Percentiles rank a stretch among this genome's conserved stretches.
These are phyloP conservation scores for Malassezia furfur DNA, from an alignment of 1,284 basidiomycete species.

Conservation along the genomic window DNA sequence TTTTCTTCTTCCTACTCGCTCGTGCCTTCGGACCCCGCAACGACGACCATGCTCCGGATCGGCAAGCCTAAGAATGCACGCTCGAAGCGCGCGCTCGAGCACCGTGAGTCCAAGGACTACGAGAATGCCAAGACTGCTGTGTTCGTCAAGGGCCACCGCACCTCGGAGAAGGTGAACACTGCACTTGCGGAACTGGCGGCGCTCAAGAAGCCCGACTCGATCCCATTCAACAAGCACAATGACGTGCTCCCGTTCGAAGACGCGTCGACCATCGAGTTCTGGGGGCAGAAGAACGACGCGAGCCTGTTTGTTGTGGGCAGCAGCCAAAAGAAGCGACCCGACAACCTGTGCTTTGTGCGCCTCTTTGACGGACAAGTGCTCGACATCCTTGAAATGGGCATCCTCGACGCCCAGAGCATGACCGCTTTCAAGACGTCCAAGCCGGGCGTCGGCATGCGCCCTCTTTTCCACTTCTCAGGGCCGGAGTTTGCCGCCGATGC, in stretches of 20 bases:
- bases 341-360: constrained; percentile 74
- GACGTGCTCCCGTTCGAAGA: constrained; percentile 83
- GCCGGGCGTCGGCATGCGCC: constrained; percentile 79
- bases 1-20: background rate
- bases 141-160: constrained; percentile 79
- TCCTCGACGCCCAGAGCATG: constrained; percentile 72
- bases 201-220: constrained; percentile 55
- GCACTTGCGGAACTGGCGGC: constrained; percentile 65
- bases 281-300: constrained; percentile 87
- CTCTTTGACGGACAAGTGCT: constrained; percentile 79
- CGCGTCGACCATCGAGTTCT: constrained; percentile 71
- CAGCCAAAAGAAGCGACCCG: constrained; percentile 86
- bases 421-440: constrained; percentile 73
- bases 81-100: constrained; percentile 83
- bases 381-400: constrained; percentile 89
- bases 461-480: constrained; percentile 85
- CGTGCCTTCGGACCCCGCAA: background rate
- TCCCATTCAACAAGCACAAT: constrained; percentile 94
- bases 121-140: constrained; percentile 75
- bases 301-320: constrained; percentile 81
- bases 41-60: constrained; percentile 26
- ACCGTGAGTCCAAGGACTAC: constrained; percentile 69
- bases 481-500: constrained; percentile 43
- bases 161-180: constrained; percentile 66
- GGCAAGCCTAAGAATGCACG: constrained; percentile 89